Evolutionary conservation across 768 basidiomycete species (phyloP).

Genomic region (Chalciporus pseudorubinellus): DNA sequence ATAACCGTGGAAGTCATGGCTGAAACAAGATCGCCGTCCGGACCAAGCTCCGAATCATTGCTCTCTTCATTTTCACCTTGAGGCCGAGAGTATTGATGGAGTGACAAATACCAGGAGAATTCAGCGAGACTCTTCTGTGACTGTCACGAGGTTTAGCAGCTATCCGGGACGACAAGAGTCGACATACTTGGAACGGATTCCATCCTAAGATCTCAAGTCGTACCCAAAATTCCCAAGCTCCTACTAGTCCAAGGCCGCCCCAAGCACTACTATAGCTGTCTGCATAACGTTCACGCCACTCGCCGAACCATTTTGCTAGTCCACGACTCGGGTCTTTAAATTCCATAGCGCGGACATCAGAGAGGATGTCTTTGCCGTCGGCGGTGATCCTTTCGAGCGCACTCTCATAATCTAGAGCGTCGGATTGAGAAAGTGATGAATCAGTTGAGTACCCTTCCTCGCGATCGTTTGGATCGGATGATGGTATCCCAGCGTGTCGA

Average conservation of each 20-base stretch:
- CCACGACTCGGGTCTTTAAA: constrained; percentile 80
- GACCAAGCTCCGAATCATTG: constrained; percentile 62
- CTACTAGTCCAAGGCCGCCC: constrained; percentile 83
- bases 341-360: constrained; percentile 81
- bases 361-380: constrained; percentile 57
- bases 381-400: constrained; percentile 56
- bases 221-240: constrained; percentile 95
- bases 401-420: constrained; percentile 63
- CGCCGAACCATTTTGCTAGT: constrained; percentile 58
- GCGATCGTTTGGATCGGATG: constrained; percentile 20
- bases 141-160: constrained; percentile 10
- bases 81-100: constrained; percentile 68
- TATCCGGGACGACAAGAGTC: not conserved
- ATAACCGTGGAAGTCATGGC: constrained; percentile 85
- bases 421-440: constrained; percentile 61
- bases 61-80: constrained; percentile 44
- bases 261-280: constrained; percentile 89
- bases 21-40: constrained; percentile 84
- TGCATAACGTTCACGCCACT: constrained; percentile 72
- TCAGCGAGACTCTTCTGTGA: constrained; percentile 66
- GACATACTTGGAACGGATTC: constrained; percentile 77
- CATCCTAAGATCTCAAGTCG: constrained; percentile 82
- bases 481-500: constrained; percentile 36
- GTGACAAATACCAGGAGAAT: constrained; percentile 78
- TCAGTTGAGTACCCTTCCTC: constrained; percentile 92